These are phyloP conservation scores for Schizosaccharomyces japonicus DNA, from an alignment of 805 yeast species.

Conservation along the genomic window DNA sequence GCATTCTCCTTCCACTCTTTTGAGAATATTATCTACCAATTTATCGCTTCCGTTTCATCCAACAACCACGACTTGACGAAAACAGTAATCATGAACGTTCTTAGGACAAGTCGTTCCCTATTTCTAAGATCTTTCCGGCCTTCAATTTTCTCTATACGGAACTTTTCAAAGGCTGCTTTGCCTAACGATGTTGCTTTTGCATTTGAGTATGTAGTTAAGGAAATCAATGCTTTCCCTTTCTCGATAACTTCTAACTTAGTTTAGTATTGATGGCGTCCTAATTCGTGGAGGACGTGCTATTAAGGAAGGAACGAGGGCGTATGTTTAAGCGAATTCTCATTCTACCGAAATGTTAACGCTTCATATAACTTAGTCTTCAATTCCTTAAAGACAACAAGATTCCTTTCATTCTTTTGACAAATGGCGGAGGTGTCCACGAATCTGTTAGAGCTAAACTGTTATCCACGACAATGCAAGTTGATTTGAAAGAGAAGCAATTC, in stretches of 20 bases:
- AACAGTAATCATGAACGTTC: no score
- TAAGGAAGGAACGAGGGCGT: constrained; percentile 37
- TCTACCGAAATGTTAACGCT: neutral
- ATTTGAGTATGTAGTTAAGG: constrained; percentile 11
- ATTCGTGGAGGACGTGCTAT: constrained; percentile 49
- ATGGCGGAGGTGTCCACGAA: constrained; percentile 12
- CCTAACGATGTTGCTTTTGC: constrained; percentile 11
- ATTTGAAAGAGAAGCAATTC: constrained; percentile 54
- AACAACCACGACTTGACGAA: no score
- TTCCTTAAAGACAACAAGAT: constrained; percentile 29
- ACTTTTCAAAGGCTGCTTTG: no score
- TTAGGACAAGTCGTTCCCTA: no score
- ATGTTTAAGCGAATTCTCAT: neutral
- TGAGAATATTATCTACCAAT: no score
- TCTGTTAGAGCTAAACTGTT: constrained; percentile 31
- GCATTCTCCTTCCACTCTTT: no score
- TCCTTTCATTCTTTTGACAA: constrained; percentile 24
- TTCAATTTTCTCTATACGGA: no score
- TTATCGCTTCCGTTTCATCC: no score
- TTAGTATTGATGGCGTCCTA: constrained; percentile 61
- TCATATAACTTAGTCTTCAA: constrained; percentile 16
- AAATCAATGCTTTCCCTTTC: neutral
- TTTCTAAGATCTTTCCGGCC: no score
- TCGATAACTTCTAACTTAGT: neutral
- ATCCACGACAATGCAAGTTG: constrained; percentile 29